These are phyloP conservation scores for Thymus mandschuricus DNA, from an alignment of 257 asterid species.

Conservation along the genomic window DNA sequence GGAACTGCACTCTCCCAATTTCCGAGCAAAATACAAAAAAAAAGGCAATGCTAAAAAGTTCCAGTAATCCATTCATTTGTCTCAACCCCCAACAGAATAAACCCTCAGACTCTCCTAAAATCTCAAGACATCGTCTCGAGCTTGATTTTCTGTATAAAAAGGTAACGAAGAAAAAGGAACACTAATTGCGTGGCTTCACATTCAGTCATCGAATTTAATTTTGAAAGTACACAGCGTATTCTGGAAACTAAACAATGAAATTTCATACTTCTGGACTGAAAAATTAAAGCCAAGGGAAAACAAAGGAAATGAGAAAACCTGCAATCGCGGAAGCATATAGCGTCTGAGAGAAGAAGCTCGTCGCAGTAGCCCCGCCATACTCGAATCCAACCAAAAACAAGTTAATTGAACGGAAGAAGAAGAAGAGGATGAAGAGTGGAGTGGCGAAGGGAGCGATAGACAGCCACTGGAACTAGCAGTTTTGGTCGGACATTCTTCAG, in stretches of 20 bases:
- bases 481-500: not conserved
- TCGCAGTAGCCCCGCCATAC: slow-evolving; percentile 54
- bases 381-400: not conserved
- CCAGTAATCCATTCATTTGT: too few relatives aligned
- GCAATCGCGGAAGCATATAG: slow-evolving; percentile 35
- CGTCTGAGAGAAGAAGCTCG: slow-evolving; percentile 42
- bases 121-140: not conserved
- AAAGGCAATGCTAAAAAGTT: too few relatives aligned
- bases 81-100: too few relatives aligned
- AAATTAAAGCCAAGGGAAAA: not conserved
- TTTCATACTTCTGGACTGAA: not conserved
- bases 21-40: too few relatives aligned
- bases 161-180: not conserved
- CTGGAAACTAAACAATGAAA: not conserved
- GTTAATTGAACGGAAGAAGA: not conserved
- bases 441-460: not conserved
- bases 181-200: not conserved
- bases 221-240: not conserved
- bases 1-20: too few relatives aligned
- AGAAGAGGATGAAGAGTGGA: not conserved
- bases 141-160: not conserved
- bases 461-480: not conserved
- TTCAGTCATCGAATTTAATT: not conserved
- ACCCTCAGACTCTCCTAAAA: not conserved
- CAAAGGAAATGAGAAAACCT: not conserved